Base-by-base conservation (phyloP, 2,329 filamentous ascomycete species). In the Neurospora sp. region DNA sequence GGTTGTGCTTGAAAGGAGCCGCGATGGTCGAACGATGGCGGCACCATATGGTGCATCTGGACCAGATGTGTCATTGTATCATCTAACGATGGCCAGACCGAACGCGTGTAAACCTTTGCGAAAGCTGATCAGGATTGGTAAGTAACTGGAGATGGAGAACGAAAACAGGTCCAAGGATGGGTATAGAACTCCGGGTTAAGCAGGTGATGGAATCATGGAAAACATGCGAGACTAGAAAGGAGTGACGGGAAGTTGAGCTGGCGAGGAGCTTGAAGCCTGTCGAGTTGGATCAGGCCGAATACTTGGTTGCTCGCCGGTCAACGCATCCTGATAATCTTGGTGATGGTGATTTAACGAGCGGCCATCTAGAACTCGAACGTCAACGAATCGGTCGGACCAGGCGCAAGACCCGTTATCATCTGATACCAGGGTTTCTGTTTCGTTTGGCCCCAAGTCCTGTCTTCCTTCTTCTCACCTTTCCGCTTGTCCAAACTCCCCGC, bases 31-130 rank as follows among this genome's bases (percentile, higher is more conserved):
- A 75, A 78, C 71, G 80, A 79, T 66, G 80, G 78, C 70, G 81
- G 83, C 82, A 84, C 83, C 82, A 81, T 80, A 62, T 74, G 83
- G 81, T 84, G 82, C 81, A 81, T 82, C 77, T 86, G 85, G 71
- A 85, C 78, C 72, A 83, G 79, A 73, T 85, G 83, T 71, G 85
- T 80, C 84, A 86, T 86, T n/a, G 72, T 69, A 68, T 33, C 52
- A 62, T 62, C 52, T 33, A 62, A 8, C 28, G 28, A 62, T 17
- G 28, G 28, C 52, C 15, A 62, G 23, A 17, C 28, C 52, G 12
- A 62, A 62, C 52, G 28, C 15, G 6, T 62, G 28, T 62, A 33
- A 62, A 36, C 8, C 28, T 33, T 62, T 62, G 52, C 52, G 28
- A 62, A 36, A 36, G 28, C 52, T 62, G 52, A 36, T 62, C 23